Percentiles rank a stretch among this genome's conserved stretches.
Conservation (phyloP, 2,329 filamentous ascomycete species). For the Chaetothyriales sp. region DNA sequence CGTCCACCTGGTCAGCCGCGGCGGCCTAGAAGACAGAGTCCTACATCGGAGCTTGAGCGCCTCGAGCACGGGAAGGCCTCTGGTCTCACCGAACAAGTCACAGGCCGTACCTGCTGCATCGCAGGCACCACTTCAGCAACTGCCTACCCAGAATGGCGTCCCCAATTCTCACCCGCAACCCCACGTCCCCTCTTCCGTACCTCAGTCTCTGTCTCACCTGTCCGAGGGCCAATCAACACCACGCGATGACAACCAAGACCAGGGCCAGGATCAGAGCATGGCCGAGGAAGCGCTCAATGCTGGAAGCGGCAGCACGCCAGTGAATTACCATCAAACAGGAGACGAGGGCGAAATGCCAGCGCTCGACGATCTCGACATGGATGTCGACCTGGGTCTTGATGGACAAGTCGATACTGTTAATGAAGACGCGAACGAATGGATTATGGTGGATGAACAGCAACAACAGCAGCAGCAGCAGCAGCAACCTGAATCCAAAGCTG, state of each 20-base stretch:
- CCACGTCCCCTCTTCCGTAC: background rate
- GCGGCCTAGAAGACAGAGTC: constrained; percentile 50
- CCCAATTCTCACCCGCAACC: background rate
- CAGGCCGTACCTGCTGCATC: constrained; percentile 1
- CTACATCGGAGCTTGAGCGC: constrained; percentile 9
- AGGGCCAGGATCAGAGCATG: background rate
- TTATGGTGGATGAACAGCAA: constrained; percentile 50
- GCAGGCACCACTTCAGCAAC: constrained; percentile 28
- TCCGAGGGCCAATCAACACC: background rate
- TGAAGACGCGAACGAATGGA: constrained; percentile 45
- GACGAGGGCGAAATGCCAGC: background rate
- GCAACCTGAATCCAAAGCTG: constrained; percentile 11
- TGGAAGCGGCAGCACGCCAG: background rate
- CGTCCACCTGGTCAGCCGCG: constrained; percentile 59
- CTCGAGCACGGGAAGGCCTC: background rate
- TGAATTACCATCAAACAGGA: constrained; percentile 2
- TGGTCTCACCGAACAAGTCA: constrained; percentile 2
- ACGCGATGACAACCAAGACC: background rate
- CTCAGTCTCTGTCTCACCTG: background rate
- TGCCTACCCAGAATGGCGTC: background rate
- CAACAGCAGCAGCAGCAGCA: no score
- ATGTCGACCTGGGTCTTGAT: constrained; percentile 41
- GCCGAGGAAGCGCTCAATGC: background rate
- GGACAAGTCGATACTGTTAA: constrained; percentile 24
- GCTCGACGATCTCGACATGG: constrained; percentile 21